phyloP scores from a whole-genome alignment of 1,284 basidiomycete species.

The Tylopilus sp. region DNA sequence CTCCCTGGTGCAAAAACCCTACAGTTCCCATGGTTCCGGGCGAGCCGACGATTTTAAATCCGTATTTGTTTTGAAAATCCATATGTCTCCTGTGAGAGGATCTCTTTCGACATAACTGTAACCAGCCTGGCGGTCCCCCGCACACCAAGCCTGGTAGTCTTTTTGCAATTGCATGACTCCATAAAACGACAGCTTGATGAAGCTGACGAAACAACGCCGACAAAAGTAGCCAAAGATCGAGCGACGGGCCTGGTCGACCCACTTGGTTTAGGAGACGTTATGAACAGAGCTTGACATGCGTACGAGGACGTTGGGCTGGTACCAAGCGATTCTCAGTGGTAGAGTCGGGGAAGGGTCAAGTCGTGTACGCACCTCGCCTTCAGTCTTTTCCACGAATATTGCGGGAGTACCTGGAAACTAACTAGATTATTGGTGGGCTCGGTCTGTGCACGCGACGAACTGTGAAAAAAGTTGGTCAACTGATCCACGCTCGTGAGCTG shows the following conservation, averaged over 20 bases:
- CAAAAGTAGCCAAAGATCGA: conserved; percentile 78
- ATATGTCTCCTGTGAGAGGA: conserved; percentile 52
- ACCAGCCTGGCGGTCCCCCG: conserved; percentile 44
- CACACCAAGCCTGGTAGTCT: conserved; percentile 64
- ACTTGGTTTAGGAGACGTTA: not conserved
- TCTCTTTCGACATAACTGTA: conserved; percentile 54
- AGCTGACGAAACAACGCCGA: conserved; percentile 69
- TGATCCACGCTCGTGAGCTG: conserved; percentile 53
- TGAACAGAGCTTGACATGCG: conserved; percentile 3
- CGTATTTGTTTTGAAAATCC: conserved; percentile 60
- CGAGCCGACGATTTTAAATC: conserved; percentile 66
- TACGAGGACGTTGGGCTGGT: conserved; percentile 31
- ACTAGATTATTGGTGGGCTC: conserved; percentile 3
- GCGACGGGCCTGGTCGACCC: conserved; percentile 43
- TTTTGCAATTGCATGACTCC: conserved; percentile 58
- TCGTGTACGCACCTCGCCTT: conserved; percentile 40
- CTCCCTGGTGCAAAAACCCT: conserved; percentile 20
- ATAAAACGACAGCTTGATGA: conserved; percentile 68
- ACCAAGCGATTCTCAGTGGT: conserved; percentile 3
- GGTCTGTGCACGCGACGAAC: conserved; percentile 36
- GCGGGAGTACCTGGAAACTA: conserved; percentile 42
- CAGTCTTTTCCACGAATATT: conserved; percentile 51
- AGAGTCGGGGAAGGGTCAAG: not conserved
- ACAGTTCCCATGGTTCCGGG: conserved; percentile 60
- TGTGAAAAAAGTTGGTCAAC: conserved; percentile 60